phyloP scores from a whole-genome alignment of 1,139 yeast genomes.

The Insectozyma bohioensis region DNA sequence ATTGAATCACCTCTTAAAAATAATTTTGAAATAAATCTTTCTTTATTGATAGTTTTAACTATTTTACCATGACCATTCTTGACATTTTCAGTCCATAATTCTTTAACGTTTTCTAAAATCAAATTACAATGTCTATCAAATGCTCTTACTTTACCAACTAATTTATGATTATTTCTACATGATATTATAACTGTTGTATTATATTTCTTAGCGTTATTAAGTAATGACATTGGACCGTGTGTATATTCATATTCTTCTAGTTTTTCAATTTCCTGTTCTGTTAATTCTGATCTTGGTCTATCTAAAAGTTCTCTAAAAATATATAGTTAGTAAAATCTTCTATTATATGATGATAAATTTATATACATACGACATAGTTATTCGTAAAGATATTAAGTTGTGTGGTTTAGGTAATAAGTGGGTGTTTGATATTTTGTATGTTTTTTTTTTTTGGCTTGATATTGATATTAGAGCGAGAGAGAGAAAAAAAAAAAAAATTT shows the following conservation, averaged over 20 bases:
- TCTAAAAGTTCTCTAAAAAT: constrained; percentile 57
- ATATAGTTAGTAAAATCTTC: constrained; percentile 6
- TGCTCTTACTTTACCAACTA: constrained; percentile 87
- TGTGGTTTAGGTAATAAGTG: too few species aligned
- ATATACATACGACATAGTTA: constrained; percentile 4
- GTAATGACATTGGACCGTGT: constrained; percentile 87
- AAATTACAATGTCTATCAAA: constrained; percentile 95
- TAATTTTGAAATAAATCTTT: constrained; percentile 84
- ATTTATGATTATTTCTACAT: constrained; percentile 88
- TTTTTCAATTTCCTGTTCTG: constrained; percentile 74
- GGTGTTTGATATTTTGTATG: neutral
- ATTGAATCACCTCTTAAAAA: constrained; percentile 96
- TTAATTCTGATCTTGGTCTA: constrained; percentile 75
- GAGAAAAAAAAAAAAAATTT: constrained; percentile 4
- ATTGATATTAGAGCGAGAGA: neutral
- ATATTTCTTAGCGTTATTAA: constrained; percentile 75
- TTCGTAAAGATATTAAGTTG: too few species aligned
- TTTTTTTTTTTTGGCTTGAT: neutral
- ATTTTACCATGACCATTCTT: constrained; percentile 67
- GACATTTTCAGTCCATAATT: constrained; percentile 79
- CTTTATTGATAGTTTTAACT: constrained; percentile 69
- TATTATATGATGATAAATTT: neutral
- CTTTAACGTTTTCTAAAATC: constrained; percentile 90
- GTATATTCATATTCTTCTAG: constrained; percentile 88
- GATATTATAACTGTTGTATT: constrained; percentile 82